These are phyloP conservation scores for Fusarium sp. DNA, from an alignment of 2,329 filamentous ascomycete species.

Conservation along the genomic window DNA sequence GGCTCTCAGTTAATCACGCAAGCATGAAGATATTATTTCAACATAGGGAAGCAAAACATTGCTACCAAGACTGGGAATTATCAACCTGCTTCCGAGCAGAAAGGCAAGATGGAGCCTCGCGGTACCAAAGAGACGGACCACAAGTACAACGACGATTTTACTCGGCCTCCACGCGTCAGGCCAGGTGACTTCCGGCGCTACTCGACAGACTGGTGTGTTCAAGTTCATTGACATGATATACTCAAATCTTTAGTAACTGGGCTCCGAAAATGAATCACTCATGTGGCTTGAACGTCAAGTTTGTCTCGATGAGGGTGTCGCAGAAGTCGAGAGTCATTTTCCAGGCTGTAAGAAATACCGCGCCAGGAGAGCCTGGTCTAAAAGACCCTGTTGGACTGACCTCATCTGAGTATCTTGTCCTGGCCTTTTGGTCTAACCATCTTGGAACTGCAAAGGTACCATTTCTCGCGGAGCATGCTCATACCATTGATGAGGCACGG, in stretches of 20 bases:
- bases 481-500: not conserved
- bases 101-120: not conserved
- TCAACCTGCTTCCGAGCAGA: not conserved
- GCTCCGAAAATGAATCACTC: not conserved
- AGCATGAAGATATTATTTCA: not conserved
- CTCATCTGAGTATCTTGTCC: not conserved
- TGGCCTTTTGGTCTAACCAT: not conserved
- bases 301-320: not conserved
- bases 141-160: slow-evolving; percentile 2
- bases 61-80: not conserved
- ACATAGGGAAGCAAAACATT: not conserved
- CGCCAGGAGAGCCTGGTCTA: not conserved
- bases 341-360: not conserved
- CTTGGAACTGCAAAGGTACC: not conserved
- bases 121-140: not conserved
- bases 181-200: slow-evolving; percentile 8
- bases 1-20: not conserved
- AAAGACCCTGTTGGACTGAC: not conserved
- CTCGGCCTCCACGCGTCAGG: slow-evolving; percentile 23
- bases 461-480: not conserved
- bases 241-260: not conserved
- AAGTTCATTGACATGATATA: slow-evolving; percentile 18
- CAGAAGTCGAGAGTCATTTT: not conserved
- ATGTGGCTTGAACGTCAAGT: not conserved
- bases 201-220: slow-evolving; percentile 9